phyloP scores from a whole-genome alignment of 805 yeast species.

The Kazachstania psychrophila region DNA sequence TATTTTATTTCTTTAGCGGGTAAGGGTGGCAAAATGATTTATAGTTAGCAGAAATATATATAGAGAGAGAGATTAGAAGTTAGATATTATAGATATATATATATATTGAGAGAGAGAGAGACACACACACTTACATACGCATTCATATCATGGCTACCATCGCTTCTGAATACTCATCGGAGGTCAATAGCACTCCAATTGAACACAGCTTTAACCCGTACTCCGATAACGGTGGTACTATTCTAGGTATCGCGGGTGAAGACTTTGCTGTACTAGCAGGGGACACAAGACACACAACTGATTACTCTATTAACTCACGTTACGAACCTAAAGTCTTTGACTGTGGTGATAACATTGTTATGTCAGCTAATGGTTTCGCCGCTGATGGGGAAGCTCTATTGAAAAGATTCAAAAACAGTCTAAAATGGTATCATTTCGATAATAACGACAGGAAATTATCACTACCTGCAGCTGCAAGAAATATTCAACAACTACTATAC shows the following conservation, averaged over 20 bases:
- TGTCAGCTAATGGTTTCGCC: conserved; percentile 92
- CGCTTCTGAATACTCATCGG: conserved; percentile 59
- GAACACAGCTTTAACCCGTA: conserved; percentile 91
- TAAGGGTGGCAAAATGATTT: too few species aligned
- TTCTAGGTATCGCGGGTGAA: conserved; percentile 93
- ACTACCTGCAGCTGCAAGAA: conserved; percentile 73
- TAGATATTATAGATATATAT: too few species aligned
- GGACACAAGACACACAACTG: conserved; percentile 94
- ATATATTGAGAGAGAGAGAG: not conserved
- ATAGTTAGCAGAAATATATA: too few species aligned
- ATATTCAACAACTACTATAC: conserved; percentile 80
- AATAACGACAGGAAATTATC: conserved; percentile 61
- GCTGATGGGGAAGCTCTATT: conserved; percentile 89
- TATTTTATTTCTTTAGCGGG: too few species aligned
- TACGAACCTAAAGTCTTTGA: conserved; percentile 83
- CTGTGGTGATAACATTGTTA: conserved; percentile 77
- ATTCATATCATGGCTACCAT: conserved; percentile 27
- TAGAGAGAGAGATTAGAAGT: too few species aligned
- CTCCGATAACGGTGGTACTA: conserved; percentile 94
- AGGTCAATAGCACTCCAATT: conserved; percentile 51
- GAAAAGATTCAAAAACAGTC: conserved; percentile 51
- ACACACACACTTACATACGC: not conserved
- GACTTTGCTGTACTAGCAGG: conserved; percentile 97
- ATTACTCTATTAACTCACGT: conserved; percentile 88
- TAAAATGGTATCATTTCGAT: conserved; percentile 90